These are phyloP conservation scores for Pleurotus djamor DNA, from an alignment of 768 basidiomycete species.

Conservation along the genomic window DNA sequence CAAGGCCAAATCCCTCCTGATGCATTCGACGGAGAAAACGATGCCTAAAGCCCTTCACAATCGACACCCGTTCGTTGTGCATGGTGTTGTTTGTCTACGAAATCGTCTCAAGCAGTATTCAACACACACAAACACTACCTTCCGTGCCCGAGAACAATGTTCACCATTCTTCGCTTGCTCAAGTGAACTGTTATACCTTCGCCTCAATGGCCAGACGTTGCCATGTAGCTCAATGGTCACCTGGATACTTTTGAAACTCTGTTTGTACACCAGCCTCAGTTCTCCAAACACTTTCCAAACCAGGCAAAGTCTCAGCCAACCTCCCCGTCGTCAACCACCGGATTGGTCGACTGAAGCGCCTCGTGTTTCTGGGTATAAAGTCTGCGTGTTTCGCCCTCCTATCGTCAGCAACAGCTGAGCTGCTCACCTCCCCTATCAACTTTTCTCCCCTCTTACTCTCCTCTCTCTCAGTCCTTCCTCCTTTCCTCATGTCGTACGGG, in stretches of 20 bases:
- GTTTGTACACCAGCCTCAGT: neutral
- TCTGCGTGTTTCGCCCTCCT: neutral
- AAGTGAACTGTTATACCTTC: neutral
- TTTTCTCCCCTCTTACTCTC: neutral
- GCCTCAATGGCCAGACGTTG: constrained; percentile 1
- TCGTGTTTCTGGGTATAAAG: constrained; percentile 6
- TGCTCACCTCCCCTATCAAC: neutral
- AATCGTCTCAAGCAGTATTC: neutral
- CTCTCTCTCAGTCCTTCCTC: neutral
- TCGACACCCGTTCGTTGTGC: constrained; percentile 1
- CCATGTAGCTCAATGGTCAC: constrained; percentile 3
- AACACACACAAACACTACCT: neutral
- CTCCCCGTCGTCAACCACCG: neutral
- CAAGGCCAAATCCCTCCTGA: constrained; percentile 86
- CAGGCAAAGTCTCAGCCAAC: neutral
- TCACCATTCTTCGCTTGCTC: neutral
- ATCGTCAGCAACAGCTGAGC: constrained; percentile 6
- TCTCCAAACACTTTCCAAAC: neutral
- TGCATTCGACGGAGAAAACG: constrained; percentile 69
- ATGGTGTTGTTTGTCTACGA: constrained; percentile 6
- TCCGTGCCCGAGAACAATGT: neutral
- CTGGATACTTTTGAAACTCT: constrained; percentile 1
- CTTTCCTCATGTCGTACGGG: constrained; percentile 27
- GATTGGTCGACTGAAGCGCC: neutral
- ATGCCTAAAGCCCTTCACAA: constrained; percentile 7